Conservation (phyloP, 768 basidiomycete genomes). For the Scleroderma bovista region DNA sequence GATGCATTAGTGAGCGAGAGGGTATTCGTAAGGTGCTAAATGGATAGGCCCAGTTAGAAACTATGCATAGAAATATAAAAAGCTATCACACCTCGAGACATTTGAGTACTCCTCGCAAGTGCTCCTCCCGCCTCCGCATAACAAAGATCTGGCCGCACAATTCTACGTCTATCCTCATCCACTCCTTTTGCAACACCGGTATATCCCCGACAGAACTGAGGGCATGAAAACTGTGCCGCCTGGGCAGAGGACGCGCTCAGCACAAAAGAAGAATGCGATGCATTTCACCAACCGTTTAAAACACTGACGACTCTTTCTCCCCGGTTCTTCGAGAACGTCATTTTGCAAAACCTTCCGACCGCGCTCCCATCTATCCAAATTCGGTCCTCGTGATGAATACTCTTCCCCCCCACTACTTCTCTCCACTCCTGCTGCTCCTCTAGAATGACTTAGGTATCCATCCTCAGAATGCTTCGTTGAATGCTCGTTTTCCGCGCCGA, state of each 20-base stretch:
- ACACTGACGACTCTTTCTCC: conserved; percentile 20
- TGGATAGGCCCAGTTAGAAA: background rate
- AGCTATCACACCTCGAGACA: conserved; percentile 45
- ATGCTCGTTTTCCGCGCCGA: conserved; percentile 15
- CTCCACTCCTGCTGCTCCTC: background rate
- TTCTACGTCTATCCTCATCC: conserved; percentile 76
- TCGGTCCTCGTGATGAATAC: conserved; percentile 21
- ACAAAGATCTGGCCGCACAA: conserved; percentile 69
- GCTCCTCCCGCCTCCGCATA: conserved; percentile 61
- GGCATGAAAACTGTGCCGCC: conserved; percentile 62
- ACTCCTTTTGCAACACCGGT: conserved; percentile 48
- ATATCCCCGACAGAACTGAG: conserved; percentile 42
- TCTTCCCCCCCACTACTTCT: conserved; percentile 10
- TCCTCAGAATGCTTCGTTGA: conserved; percentile 1
- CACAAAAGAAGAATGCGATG: background rate
- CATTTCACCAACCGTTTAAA: conserved; percentile 14
- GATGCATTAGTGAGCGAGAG: conserved; percentile 50
- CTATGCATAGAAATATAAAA: conserved; percentile 5
- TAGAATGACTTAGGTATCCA: background rate
- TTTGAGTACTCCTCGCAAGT: conserved; percentile 57
- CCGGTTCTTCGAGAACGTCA: conserved; percentile 14
- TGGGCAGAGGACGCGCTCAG: conserved; percentile 11
- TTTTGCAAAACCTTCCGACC: conserved; percentile 9
- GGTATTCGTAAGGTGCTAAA: conserved; percentile 44
- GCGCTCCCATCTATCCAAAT: conserved; percentile 40